These are phyloP conservation scores for Sporothrix schenckii DNA, from an alignment of 2,329 filamentous ascomycete species.

Conservation along the genomic window DNA sequence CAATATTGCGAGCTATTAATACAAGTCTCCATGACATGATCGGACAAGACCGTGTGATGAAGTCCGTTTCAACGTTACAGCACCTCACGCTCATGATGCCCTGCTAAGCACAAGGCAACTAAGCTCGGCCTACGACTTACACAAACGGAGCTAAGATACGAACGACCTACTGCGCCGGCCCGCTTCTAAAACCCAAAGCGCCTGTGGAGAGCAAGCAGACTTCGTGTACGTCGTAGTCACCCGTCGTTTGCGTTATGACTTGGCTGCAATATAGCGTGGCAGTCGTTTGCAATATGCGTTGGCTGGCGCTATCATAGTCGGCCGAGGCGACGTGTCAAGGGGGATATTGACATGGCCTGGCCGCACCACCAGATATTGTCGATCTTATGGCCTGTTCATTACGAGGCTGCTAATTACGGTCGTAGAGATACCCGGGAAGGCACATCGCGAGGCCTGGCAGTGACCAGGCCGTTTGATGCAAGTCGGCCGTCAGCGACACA, in stretches of 20 bases:
- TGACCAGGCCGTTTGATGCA: neutral
- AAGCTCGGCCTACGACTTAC: neutral
- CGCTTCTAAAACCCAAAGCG: neutral
- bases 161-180: neutral
- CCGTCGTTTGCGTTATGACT: too few species aligned
- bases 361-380: neutral
- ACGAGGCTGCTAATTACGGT: too few species aligned
- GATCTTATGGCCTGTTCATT: neutral
- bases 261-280: neutral
- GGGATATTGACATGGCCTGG: neutral
- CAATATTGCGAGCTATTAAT: too few species aligned
- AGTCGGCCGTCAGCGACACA: too few species aligned
- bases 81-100: neutral
- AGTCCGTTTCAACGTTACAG: neutral
- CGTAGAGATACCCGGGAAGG: neutral
- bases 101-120: neutral
- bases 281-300: neutral
- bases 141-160: conserved; percentile 9
- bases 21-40: too few species aligned
- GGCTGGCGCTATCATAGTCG: neutral
- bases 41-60: neutral
- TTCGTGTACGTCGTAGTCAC: too few species aligned
- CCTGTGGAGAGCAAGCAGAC: neutral
- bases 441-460: neutral
- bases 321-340: neutral